A percentile compares a stretch with the other conserved stretches of the same genome.
These are phyloP conservation scores for Albophoma yamanashiensis DNA, from an alignment of 2,329 filamentous ascomycete species.

Conservation along the genomic window DNA sequence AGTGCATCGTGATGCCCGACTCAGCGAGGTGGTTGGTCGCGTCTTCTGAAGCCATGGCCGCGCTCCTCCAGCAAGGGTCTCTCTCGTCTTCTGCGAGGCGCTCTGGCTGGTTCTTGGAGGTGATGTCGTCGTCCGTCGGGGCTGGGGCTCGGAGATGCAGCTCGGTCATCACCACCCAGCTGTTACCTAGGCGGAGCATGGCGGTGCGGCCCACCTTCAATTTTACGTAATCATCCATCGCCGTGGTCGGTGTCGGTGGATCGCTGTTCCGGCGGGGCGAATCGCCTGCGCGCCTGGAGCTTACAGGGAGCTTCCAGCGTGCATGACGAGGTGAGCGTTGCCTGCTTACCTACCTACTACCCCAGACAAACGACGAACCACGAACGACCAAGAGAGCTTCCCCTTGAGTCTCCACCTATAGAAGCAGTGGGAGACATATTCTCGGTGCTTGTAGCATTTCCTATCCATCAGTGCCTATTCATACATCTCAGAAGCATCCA, in stretches of 20 bases:
- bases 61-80: background rate
- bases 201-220: background rate
- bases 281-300: background rate
- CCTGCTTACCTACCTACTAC: background rate
- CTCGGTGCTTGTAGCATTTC: background rate
- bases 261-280: conserved; percentile 18
- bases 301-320: conserved; percentile 5
- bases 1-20: conserved; percentile 67
- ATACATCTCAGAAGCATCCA: background rate
- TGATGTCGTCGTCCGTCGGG: conserved; percentile 1
- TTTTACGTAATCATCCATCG: conserved; percentile 2
- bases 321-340: conserved; percentile 9
- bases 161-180: background rate
- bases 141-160: background rate
- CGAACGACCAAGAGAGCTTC: background rate
- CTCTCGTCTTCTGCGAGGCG: background rate
- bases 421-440: background rate
- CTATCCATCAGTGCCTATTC: background rate
- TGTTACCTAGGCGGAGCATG: background rate
- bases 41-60: conserved; percentile 43
- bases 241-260: conserved; percentile 13
- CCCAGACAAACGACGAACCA: background rate
- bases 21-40: conserved; percentile 48
- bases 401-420: background rate
- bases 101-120: background rate